Evolutionary conservation across 257 asterid genomes (phyloP).

Genomic region (Solanum sejunctum): DNA sequence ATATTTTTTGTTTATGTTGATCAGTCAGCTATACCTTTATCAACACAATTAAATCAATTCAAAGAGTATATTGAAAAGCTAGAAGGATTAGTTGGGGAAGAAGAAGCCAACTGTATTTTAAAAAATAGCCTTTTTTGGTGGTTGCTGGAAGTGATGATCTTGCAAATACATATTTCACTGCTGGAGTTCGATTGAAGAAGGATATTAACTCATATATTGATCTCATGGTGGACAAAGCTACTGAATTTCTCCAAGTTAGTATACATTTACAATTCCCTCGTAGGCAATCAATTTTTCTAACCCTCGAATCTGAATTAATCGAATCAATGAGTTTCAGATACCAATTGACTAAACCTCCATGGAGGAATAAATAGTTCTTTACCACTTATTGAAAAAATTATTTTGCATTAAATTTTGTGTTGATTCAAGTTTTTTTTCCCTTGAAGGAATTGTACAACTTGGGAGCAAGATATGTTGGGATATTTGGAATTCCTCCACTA

Average conservation of each 20-base stretch:
- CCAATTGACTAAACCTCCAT: neutral
- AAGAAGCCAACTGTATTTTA: conserved; percentile 25
- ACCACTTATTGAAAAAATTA: too few relatives aligned
- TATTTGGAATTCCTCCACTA: conserved; percentile 30
- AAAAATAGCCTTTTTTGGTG: conserved; percentile 28
- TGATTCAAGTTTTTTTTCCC: too few relatives aligned
- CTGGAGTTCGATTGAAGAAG: conserved; percentile 20
- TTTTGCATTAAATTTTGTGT: too few relatives aligned
- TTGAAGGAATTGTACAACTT: conserved; percentile 18
- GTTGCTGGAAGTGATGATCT: conserved; percentile 79
- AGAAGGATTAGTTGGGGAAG: conserved; percentile 42
- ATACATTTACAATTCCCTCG: neutral
- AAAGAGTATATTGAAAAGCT: conserved; percentile 57
- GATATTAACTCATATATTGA: conserved; percentile 43
- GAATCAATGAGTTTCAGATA: neutral
- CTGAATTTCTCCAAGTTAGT: conserved; percentile 40
- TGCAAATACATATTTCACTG: conserved; percentile 65
- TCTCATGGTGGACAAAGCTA: conserved; percentile 42
- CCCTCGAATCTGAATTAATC: neutral
- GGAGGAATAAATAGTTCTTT: neutral
- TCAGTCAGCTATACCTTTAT: conserved; percentile 45
- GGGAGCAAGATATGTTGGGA: conserved; percentile 30
- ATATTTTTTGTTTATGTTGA: neutral
- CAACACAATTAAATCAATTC: conserved; percentile 41
- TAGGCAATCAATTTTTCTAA: too few relatives aligned